Percentiles rank a stretch among this genome's conserved stretches.
These are phyloP conservation scores for Lasiosphaeris hirsuta DNA, from an alignment of 495 filamentous ascomycete genomes.

Conservation along the genomic window DNA sequence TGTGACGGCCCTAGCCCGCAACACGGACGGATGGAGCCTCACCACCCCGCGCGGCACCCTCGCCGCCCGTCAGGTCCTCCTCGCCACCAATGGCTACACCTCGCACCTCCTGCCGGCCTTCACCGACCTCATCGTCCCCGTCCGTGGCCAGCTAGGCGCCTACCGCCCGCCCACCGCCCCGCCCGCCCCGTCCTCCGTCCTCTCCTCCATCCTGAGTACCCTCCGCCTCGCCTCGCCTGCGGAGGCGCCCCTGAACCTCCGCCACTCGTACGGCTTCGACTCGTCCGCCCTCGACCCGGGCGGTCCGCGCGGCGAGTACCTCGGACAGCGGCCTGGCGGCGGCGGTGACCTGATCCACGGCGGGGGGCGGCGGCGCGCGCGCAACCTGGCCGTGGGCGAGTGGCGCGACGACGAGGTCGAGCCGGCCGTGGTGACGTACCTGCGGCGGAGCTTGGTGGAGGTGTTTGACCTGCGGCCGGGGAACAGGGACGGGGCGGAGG, in stretches of 20 bases:
- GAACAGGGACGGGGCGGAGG: neutral
- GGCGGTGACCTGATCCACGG: constrained; percentile 58
- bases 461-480: constrained; percentile 21
- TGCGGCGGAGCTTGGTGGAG: constrained; percentile 37
- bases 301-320: constrained; percentile 60
- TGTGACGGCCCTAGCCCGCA: constrained; percentile 45
- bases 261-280: constrained; percentile 59
- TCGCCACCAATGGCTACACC: constrained; percentile 79
- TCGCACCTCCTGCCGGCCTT: constrained; percentile 68
- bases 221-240: too few species aligned
- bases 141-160: constrained; percentile 69
- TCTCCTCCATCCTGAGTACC: too few species aligned
- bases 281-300: constrained; percentile 34
- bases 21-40: constrained; percentile 45
- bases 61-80: constrained; percentile 56
- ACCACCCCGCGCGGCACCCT: constrained; percentile 63
- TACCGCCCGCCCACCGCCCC: constrained; percentile 51
- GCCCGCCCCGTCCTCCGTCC: constrained; percentile 12
- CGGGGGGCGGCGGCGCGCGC: constrained; percentile 36
- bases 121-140: constrained; percentile 68
- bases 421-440: constrained; percentile 50
- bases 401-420: constrained; percentile 58
- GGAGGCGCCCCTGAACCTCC: constrained; percentile 20
- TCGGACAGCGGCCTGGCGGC: constrained; percentile 59
- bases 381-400: constrained; percentile 49